Evolutionary conservation across 176 grass and related monocot genomes (phyloP), one percentile per base, ranked within the genome.

Genomic region (Bothriochloa decipiens): DNA sequence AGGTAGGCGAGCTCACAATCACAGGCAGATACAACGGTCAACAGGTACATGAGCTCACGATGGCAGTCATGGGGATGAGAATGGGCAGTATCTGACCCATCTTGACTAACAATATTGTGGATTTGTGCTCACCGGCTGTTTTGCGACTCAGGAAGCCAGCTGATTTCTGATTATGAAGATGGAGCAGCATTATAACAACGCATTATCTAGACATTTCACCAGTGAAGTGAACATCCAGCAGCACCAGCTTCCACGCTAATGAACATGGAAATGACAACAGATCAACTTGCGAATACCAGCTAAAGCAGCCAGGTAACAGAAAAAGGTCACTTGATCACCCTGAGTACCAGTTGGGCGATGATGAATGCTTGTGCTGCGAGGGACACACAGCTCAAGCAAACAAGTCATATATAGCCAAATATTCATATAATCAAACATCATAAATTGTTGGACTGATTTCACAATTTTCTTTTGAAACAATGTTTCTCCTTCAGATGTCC

Each of bases 331-430:
- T 85, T 36, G 4, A 75, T 46, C 63, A 84, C 69, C 83, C 15
- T 43, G 1, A 42, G n/a, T 41, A 32, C 71, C 72, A 85, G 29
- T 69, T 53, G 76, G 29, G 8, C 64, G 72, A 70, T 53, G 8
- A 86, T 26, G 42, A 41, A 86, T 57, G 35, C 37, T n/a, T 68
- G 46, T 74, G 29, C 68, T 74, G 17, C 36, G 68, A 74, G 15
- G 74, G 35, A 66, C 83, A 88, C 41, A 82, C n/a, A 40, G 57
- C 67, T 74, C 74, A 86, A 90, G 80, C 67, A 78, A 86, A 79
- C 37, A 74, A 20, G 67, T 79, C 58, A 83, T 74, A 72, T 66
- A 60, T 65, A 66, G 53, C 36, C 29, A 68, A 43, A 41, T 60
- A 36, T 72, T 73, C 69, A 74, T 52, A 74, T 45, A 83, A 60